A percentile compares a stretch with the other conserved stretches of the same genome.
These are phyloP conservation scores for Fraxinus nigra DNA, from an alignment of 305 asterid species.

Conservation along the genomic window DNA sequence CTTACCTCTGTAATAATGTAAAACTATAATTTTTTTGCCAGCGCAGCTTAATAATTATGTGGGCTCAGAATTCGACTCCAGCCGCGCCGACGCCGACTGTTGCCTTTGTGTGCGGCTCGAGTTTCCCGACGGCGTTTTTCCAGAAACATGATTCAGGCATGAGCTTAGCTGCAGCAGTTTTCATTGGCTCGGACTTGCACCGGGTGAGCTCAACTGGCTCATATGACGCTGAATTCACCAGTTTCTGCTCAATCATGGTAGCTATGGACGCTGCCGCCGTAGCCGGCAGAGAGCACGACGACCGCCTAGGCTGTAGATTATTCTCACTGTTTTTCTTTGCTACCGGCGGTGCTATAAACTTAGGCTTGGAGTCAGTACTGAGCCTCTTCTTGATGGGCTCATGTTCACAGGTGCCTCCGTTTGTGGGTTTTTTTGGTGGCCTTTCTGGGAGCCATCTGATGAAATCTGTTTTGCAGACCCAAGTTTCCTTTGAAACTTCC, in stretches of 20 bases:
- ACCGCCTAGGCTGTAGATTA: conserved; percentile 55
- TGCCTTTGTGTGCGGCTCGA: conserved; percentile 66
- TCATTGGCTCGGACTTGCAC: conserved; percentile 97
- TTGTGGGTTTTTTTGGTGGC: conserved; percentile 36
- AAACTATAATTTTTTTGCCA: conserved; percentile 21
- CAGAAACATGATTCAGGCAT: conserved; percentile 71
- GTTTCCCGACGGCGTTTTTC: conserved; percentile 59
- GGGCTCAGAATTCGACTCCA: conserved; percentile 71
- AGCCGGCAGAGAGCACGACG: conserved; percentile 74
- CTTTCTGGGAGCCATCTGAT: conserved; percentile 69
- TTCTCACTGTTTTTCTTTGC: conserved; percentile 19
- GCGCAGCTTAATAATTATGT: conserved; percentile 30
- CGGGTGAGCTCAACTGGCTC: conserved; percentile 87
- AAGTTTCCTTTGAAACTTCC: conserved; percentile 96
- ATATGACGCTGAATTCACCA: conserved; percentile 65
- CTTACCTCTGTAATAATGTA: neutral
- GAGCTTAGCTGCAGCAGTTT: conserved; percentile 84
- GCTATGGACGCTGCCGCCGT: conserved; percentile 65
- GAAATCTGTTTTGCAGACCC: conserved; percentile 94
- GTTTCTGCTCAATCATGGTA: conserved; percentile 69
- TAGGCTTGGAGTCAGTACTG: conserved; percentile 36
- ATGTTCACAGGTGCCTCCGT: conserved; percentile 14
- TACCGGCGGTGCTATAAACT: conserved; percentile 26
- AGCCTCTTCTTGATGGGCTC: conserved; percentile 28
- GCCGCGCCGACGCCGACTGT: conserved; percentile 59